Evolutionary conservation across 495 filamentous ascomycete species (phyloP).

Genomic region (Chaetomium fimeti): DNA sequence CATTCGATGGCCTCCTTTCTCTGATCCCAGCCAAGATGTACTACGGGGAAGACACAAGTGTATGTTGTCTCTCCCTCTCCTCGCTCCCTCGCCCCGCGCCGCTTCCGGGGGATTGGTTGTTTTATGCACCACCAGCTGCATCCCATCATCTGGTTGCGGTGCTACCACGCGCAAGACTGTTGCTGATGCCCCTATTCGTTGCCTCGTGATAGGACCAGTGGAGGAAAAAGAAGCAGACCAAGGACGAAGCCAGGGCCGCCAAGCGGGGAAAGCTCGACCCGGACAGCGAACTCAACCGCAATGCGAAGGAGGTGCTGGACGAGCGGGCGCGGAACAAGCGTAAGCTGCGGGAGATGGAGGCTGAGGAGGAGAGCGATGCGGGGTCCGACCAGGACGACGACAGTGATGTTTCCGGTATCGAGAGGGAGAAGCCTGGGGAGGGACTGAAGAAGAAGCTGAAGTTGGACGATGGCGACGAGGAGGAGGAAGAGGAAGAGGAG

Average conservation of each 20-base stretch:
- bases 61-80: constrained; percentile 52
- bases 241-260: constrained; percentile 73
- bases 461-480: constrained; percentile 50
- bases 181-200: constrained; percentile 22
- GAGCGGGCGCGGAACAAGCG: constrained; percentile 73
- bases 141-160: constrained; percentile 19
- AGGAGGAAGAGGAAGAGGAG: constrained; percentile 24
- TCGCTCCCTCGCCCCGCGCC: neutral
- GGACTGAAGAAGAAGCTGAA: constrained; percentile 51
- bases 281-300: constrained; percentile 65
- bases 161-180: constrained; percentile 14
- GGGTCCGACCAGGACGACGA: constrained; percentile 36
- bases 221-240: constrained; percentile 83
- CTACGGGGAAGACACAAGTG: constrained; percentile 80
- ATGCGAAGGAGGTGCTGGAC: constrained; percentile 81
- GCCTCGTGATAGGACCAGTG: constrained; percentile 65
- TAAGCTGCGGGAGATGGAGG: constrained; percentile 41
- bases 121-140: neutral
- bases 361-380: constrained; percentile 31
- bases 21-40: constrained; percentile 92
- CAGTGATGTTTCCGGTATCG: constrained; percentile 45
- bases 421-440: constrained; percentile 54
- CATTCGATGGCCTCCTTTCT: constrained; percentile 88
- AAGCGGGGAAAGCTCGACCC: constrained; percentile 83
- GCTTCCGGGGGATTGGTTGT: neutral